Percentiles rank a stretch among this genome's conserved stretches.
Conservation (phyloP, 2,329 filamentous ascomycete species). For the Bipolaris bicolor region DNA sequence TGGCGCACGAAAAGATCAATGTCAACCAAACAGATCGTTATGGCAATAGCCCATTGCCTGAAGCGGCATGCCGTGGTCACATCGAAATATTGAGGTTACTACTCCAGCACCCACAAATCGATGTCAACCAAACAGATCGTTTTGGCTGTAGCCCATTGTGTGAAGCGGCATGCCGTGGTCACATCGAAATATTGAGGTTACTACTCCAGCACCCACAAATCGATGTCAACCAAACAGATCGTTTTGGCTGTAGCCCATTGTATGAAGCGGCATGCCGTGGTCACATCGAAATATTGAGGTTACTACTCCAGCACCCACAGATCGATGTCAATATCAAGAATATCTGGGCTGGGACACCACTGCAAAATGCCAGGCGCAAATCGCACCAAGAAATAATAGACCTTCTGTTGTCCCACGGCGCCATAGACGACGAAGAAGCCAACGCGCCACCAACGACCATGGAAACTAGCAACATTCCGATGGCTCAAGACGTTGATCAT, state of each 20-base stretch:
- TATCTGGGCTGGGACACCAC: neutral
- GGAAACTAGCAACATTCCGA: neutral
- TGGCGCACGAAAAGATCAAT: neutral
- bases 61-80: no score
- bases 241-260: rapidly evolving
- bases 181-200: neutral
- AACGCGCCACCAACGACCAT: neutral
- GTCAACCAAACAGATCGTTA: no score
- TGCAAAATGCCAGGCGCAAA: neutral
- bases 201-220: slow-evolving; percentile 6
- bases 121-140: neutral
- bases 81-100: no score
- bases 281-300: neutral
- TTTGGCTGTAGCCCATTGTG: rapidly evolving
- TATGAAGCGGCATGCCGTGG: rapidly evolving
- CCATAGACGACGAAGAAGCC: neutral
- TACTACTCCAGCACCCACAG: slow-evolving; percentile 4
- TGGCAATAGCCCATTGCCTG: no score
- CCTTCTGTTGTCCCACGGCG: slow-evolving; percentile 2
- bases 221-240: neutral
- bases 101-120: no score
- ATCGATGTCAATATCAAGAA: neutral
- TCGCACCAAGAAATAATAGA: neutral
- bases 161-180: rapidly evolving
- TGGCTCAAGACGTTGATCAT: neutral